phyloP scores from a whole-genome alignment of 768 basidiomycete genomes.

The Pulveroboletus sp. region DNA sequence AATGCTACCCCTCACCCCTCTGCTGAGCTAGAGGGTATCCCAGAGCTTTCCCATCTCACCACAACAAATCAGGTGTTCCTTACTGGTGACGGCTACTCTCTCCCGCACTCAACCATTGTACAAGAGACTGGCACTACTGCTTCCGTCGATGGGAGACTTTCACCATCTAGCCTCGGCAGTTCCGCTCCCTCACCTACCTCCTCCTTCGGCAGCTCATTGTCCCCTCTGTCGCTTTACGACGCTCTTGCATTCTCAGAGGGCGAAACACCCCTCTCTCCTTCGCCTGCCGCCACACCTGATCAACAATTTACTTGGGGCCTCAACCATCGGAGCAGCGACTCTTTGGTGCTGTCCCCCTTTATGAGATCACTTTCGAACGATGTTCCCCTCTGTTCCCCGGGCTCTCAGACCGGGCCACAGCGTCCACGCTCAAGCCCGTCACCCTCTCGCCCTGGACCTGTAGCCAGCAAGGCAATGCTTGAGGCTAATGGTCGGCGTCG shows the following conservation, averaged over 20 bases:
- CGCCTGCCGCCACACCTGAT: conserved; percentile 15
- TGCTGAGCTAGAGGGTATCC: conserved; percentile 15
- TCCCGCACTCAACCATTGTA: conserved; percentile 10
- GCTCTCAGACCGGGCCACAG: conserved; percentile 1
- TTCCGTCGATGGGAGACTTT: conserved; percentile 2
- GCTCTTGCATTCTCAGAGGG: conserved; percentile 14
- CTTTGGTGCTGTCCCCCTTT: neutral
- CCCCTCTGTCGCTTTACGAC: conserved; percentile 17
- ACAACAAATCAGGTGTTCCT: conserved; percentile 7
- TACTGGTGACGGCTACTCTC: neutral
- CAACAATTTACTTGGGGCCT: neutral
- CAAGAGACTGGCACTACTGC: conserved; percentile 5
- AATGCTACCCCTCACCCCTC: neutral
- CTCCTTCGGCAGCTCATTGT: conserved; percentile 21
- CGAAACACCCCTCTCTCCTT: conserved; percentile 17
- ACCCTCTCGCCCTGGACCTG: conserved; percentile 11
- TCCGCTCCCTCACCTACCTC: conserved; percentile 24
- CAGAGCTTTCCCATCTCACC: conserved; percentile 14
- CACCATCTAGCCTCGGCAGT: conserved; percentile 10
- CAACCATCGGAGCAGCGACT: conserved; percentile 8
- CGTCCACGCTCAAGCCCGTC: conserved; percentile 19
- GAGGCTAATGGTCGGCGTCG: conserved; percentile 30
- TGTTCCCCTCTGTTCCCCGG: neutral
- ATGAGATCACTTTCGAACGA: neutral
- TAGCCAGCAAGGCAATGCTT: conserved; percentile 32